Conservation (phyloP, 1,284 basidiomycete genomes). For the Cryptococcus sp. region DNA sequence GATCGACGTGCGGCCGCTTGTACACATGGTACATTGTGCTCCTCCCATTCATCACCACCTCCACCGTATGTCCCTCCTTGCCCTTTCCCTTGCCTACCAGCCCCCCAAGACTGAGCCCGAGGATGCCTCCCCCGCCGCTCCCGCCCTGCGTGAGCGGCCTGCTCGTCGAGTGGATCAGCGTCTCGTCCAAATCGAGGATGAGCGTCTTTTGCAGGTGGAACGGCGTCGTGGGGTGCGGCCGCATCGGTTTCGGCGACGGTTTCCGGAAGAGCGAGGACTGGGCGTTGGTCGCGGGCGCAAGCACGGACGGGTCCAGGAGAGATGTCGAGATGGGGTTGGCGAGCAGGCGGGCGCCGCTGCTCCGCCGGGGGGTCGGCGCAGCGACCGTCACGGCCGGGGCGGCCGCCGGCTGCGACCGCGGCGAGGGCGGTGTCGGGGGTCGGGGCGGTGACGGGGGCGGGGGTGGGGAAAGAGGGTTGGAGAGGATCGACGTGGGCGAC, state of each 20-base stretch:
- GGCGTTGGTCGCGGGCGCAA: slow-evolving; percentile 25
- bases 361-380: not conserved
- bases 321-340: slow-evolving; percentile 44
- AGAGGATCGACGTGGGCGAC: slow-evolving; percentile 22
- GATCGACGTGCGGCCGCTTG: slow-evolving; percentile 95
- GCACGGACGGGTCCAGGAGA: slow-evolving; percentile 46
- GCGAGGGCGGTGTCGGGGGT: slow-evolving; percentile 3
- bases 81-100: slow-evolving; percentile 55
- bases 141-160: slow-evolving; percentile 59
- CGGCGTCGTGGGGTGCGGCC: slow-evolving; percentile 54
- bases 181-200: slow-evolving; percentile 95
- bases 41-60: slow-evolving; percentile 84
- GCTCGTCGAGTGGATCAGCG: slow-evolving; percentile 94
- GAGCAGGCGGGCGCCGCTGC: slow-evolving; percentile 26
- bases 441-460: slow-evolving; percentile 10
- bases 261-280: slow-evolving; percentile 16
- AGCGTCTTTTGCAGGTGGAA: slow-evolving; percentile 84
- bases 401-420: not conserved
- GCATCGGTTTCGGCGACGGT: slow-evolving; percentile 4
- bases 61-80: slow-evolving; percentile 84
- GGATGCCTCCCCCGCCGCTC: slow-evolving; percentile 54
- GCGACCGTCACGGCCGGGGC: not conserved
- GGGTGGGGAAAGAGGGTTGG: slow-evolving; percentile 20
- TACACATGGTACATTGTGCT: slow-evolving; percentile 97
- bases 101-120: slow-evolving; percentile 61